Evolutionary conservation across 139 green algal genomes (phyloP).

Genomic region (Coelastrella sp.): DNA sequence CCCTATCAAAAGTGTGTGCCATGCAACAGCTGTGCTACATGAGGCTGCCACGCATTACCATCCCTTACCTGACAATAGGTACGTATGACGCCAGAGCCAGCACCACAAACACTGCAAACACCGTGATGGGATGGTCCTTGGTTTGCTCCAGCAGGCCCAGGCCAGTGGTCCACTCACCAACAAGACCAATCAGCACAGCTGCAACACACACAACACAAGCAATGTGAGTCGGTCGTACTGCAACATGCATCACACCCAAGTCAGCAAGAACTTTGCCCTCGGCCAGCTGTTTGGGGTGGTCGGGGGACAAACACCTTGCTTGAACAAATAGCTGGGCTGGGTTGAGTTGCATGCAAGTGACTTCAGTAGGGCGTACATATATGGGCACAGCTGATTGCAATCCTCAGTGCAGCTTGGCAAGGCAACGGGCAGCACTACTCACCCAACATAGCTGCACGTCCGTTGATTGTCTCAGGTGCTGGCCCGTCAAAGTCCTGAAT

Average conservation of each 20-base stretch:
- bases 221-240: no score
- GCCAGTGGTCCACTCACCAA: conserved; percentile 32
- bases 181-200: conserved; percentile 30
- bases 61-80: conserved; percentile 32
- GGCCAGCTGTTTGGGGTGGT: no score
- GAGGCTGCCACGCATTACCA: neutral
- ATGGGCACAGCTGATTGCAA: no score
- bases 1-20: neutral
- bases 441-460: conserved; percentile 12
- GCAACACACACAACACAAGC: neutral
- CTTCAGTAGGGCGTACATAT: no score
- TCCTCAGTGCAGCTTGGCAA: no score
- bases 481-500: conserved; percentile 37
- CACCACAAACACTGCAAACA: conserved; percentile 34
- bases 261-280: no score
- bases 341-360: no score
- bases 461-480: conserved; percentile 33
- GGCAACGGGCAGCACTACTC: neutral
- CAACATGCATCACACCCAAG: no score
- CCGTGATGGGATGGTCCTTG: conserved; percentile 15
- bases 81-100: conserved; percentile 36
- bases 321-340: no score
- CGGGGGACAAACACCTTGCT: no score
- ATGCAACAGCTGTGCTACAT: neutral
- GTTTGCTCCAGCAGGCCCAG: conserved; percentile 33